These are phyloP conservation scores for Asclepias syriaca DNA, from an alignment of 257 asterid species.

Conservation along the genomic window DNA sequence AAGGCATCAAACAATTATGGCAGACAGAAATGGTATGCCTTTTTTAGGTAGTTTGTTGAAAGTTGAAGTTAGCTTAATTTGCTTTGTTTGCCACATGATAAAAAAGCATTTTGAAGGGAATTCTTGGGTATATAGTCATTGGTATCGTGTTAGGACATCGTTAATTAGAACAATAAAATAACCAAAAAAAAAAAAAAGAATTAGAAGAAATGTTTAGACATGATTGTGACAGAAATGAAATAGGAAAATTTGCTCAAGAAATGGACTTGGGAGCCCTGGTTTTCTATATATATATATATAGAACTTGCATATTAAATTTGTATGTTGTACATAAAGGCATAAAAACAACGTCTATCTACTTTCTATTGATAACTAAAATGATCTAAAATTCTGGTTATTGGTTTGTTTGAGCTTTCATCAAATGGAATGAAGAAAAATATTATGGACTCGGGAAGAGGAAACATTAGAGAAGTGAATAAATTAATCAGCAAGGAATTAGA, in stretches of 20 bases:
- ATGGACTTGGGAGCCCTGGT: not conserved
- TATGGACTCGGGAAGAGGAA: not conserved
- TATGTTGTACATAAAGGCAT: too few species aligned
- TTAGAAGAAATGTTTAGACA: not conserved
- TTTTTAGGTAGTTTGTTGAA: not conserved
- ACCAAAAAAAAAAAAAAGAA: not conserved
- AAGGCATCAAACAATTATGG: not conserved
- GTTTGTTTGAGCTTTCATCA: too few species aligned
- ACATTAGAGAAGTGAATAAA: not conserved
- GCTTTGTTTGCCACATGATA: not conserved
- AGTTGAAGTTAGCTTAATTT: not conserved
- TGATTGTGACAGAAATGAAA: not conserved
- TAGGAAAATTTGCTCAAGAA: not conserved
- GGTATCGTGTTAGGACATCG: not conserved
- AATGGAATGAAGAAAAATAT: too few species aligned
- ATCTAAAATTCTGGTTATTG: too few species aligned
- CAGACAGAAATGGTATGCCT: not conserved
- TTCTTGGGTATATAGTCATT: not conserved
- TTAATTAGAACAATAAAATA: not conserved
- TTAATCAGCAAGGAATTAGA: conserved; percentile 47
- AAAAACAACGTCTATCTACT: too few species aligned
- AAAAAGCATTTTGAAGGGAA: not conserved
- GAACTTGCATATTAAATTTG: too few species aligned
- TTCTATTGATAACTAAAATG: too few species aligned
- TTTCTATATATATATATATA: too few species aligned